phyloP scores from a whole-genome alignment of 73 alveolate species.

The Paramecium pentaurelia region DNA sequence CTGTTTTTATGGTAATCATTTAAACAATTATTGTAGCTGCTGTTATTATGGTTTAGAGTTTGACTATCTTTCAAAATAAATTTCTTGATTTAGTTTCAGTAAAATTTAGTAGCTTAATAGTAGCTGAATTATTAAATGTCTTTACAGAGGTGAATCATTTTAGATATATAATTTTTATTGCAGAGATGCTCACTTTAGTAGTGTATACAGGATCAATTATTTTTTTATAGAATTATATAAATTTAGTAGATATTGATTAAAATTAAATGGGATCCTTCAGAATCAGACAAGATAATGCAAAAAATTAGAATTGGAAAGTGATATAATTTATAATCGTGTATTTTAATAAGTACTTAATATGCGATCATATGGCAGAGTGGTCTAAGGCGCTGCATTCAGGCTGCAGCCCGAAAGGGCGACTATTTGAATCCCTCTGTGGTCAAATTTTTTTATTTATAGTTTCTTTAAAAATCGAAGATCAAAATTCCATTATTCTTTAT shows the following conservation, averaged over 20 bases:
- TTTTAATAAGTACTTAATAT: neutral
- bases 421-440: slow-evolving; percentile 86
- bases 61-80: slow-evolving; percentile 79
- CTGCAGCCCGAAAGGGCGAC: slow-evolving; percentile 92
- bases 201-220: slow-evolving; percentile 69
- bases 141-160: slow-evolving; percentile 82
- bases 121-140: slow-evolving; percentile 89
- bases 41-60: slow-evolving; percentile 82
- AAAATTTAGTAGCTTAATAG: slow-evolving; percentile 90
- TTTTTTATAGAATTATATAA: slow-evolving; percentile 68
- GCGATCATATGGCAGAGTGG: slow-evolving; percentile 85
- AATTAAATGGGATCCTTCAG: slow-evolving; percentile 75
- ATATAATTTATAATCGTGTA: neutral
- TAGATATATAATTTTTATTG: slow-evolving; percentile 84
- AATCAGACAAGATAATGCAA: slow-evolving; percentile 72
- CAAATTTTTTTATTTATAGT: neutral
- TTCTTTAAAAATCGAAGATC: too few species aligned
- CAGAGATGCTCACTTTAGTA: slow-evolving; percentile 72
- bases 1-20: neutral
- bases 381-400: slow-evolving; percentile 91
- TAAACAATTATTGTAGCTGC: slow-evolving; percentile 46
- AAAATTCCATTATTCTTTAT: too few species aligned
- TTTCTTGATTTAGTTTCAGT: slow-evolving; percentile 90
- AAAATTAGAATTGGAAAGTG: slow-evolving; percentile 44
- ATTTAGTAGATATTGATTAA: slow-evolving; percentile 64